Evolutionary conservation across 2,329 filamentous ascomycete genomes (phyloP).

Genomic region (Colletotrichum higginsianum): DNA sequence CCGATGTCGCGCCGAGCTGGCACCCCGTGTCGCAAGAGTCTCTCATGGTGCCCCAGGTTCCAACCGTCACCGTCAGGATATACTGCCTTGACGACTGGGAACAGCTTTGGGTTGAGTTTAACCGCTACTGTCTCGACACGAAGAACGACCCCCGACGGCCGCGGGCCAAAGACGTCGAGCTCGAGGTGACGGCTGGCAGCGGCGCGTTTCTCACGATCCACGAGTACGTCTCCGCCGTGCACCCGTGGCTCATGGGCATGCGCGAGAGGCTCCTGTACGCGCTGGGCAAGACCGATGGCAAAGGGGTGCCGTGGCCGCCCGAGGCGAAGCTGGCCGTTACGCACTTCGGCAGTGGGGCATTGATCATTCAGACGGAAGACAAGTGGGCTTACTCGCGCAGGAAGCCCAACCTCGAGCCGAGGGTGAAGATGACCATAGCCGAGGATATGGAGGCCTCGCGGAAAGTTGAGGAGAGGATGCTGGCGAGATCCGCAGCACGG

Average conservation of each 20-base stretch:
- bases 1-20: constrained; percentile 18
- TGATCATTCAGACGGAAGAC: not conserved
- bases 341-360: not conserved
- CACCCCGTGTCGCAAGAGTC: constrained; percentile 42
- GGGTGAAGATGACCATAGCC: not conserved
- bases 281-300: not conserved
- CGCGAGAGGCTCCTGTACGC: constrained; percentile 22
- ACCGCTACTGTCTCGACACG: not conserved
- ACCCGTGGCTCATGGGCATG: constrained; percentile 44
- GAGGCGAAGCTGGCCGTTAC: constrained; percentile 3
- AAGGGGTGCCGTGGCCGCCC: not conserved
- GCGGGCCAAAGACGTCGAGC: constrained; percentile 21
- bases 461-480: not conserved
- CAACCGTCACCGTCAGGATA: constrained; percentile 19
- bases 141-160: constrained; percentile 15
- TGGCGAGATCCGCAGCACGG: constrained; percentile 9
- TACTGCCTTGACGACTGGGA: constrained; percentile 10
- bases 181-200: constrained; percentile 33
- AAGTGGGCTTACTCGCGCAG: not conserved
- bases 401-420: not conserved
- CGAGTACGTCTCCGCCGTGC: constrained; percentile 45
- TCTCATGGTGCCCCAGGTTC: constrained; percentile 22
- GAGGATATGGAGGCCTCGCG: not conserved
- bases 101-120: not conserved
- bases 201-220: constrained; percentile 45